These are phyloP conservation scores for Pythium phragmiticola DNA, from an alignment of 352 stramenopile genomes.

Conservation along the genomic window DNA sequence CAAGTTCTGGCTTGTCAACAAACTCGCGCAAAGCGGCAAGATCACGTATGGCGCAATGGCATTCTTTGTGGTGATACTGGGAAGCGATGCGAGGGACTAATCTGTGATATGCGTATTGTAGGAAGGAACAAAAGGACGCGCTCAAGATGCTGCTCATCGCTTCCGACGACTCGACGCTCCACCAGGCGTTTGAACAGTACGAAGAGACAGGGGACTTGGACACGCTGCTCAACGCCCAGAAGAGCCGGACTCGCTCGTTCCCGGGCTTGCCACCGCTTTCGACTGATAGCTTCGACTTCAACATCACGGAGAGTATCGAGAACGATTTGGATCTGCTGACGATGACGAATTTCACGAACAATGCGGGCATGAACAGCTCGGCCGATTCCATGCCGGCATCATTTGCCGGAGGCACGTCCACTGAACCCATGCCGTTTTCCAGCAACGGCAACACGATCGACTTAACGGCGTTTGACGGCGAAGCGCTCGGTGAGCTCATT, in stretches of 20 bases:
- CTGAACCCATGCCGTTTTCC: constrained; percentile 46
- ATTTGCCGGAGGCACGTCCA: constrained; percentile 10
- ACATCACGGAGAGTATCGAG: constrained; percentile 78
- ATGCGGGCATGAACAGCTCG: constrained; percentile 20
- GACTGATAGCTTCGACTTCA: constrained; percentile 65
- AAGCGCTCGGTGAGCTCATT: constrained; percentile 46
- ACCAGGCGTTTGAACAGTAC: constrained; percentile 75
- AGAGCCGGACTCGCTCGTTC: constrained; percentile 66
- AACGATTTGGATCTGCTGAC: constrained; percentile 77
- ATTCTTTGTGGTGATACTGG: not conserved
- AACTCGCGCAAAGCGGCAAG: constrained; percentile 71
- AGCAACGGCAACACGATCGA: constrained; percentile 27
- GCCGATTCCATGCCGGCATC: constrained; percentile 8
- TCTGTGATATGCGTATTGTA: constrained; percentile 14
- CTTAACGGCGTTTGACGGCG: constrained; percentile 33
- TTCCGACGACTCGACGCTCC: constrained; percentile 68
- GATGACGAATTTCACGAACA: constrained; percentile 55
- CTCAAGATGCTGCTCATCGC: constrained; percentile 80
- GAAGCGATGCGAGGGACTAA: not conserved
- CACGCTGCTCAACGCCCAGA: constrained; percentile 63
- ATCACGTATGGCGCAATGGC: constrained; percentile 45
- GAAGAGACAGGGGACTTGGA: constrained; percentile 80
- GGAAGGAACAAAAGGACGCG: constrained; percentile 77
- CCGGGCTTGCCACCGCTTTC: constrained; percentile 55
- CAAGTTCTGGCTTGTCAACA: constrained; percentile 88